These are phyloP conservation scores for Vinca minor DNA, from an alignment of 257 asterid species.

Conservation along the genomic window DNA sequence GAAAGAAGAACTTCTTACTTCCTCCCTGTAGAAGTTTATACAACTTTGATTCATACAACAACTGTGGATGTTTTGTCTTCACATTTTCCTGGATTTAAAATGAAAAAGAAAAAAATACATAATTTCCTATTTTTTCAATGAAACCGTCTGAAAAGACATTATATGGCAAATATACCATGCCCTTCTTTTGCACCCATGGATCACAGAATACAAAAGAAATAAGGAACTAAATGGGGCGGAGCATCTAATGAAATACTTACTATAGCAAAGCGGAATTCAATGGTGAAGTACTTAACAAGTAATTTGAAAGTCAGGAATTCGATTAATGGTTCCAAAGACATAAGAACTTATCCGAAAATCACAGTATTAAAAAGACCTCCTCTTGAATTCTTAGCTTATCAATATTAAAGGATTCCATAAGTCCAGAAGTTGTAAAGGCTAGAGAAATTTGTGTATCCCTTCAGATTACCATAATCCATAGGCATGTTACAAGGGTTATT, in stretches of 20 bases:
- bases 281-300: background rate
- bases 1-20: conserved; percentile 46
- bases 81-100: conserved; percentile 60
- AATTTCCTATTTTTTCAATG: background rate
- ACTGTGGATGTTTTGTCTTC: conserved; percentile 80
- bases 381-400: conserved; percentile 1
- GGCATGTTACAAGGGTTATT: background rate
- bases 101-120: background rate
- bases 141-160: background rate
- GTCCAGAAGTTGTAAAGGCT: background rate
- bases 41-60: conserved; percentile 64
- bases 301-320: background rate
- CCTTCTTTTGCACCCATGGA: background rate
- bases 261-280: background rate
- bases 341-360: background rate
- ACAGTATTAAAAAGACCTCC: background rate
- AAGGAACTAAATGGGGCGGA: background rate
- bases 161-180: background rate
- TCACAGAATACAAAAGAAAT: background rate
- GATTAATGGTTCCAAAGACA: background rate
- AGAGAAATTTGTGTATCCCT: background rate
- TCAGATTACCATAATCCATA: background rate
- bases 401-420: background rate
- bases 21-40: conserved; percentile 81
- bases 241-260: background rate